Evolutionary conservation across 2,329 filamentous ascomycete species (phyloP), one percentile per base, ranked within the genome.

Genomic region (Blastomyces parvus): DNA sequence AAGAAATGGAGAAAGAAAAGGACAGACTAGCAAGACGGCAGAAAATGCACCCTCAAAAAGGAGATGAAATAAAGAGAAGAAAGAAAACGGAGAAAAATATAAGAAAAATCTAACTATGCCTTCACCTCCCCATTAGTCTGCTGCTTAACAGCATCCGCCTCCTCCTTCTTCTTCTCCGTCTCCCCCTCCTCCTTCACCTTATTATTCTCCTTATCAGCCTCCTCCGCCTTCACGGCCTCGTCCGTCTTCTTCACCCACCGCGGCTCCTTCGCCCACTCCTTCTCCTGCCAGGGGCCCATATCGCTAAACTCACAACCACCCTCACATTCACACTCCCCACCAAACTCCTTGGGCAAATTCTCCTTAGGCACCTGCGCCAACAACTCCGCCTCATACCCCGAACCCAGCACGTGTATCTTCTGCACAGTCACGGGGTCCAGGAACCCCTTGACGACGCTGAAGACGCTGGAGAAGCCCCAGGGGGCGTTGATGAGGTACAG

Each of bases 401-500:
- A 79, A 68, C 92, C 91, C 48, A 97, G 83, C 63, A 99, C 87
- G 78, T 96, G 86, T 74, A 99, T 99, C 86, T 99, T 99, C 74
- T 88, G 83, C 65, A 96, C 92, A 58, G 94, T 99, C 72, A 99
- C 91, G 60, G 94, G 94, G 79, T 99, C 94, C 71, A 99, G 84
- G 86, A 94, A 97, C 69, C 87, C 86, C 84, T 95, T 97, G 78
- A 97, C 85, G 64, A 95, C 83, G 74, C 80, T 83, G 84, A 94
- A 99, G 67, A 91, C 89, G 69, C 84, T 84, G 66, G 88, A 88
- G 83, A 97, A 97, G 33, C 92, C 92, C 92, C 92, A 97, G 25
- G 91, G 91, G 2, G 93, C 90, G 79, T 99, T 99, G 86, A 99
- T 97, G 71, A 99, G 81, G 83, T 96, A 99, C 74, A 99, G 84